Conservation (phyloP, 305 asterid genomes). For the Vinca major region DNA sequence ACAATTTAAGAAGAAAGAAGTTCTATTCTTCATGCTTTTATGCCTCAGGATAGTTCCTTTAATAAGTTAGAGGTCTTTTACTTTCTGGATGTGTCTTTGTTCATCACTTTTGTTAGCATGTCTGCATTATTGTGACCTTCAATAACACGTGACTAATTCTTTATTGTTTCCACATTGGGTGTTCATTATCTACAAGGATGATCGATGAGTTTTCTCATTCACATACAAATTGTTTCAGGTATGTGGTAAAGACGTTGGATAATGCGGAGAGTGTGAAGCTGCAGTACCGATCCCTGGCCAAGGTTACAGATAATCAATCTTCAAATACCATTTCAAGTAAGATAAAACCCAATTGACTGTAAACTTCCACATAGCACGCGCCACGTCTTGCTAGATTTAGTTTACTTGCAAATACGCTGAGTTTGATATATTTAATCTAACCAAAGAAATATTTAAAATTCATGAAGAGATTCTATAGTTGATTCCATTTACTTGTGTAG, state of each 20-base stretch:
- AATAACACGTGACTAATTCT: neutral
- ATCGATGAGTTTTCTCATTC: neutral
- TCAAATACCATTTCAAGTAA: constrained; percentile 40
- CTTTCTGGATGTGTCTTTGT: too few relatives aligned
- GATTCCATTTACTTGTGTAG: neutral
- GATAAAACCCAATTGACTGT: constrained; percentile 51
- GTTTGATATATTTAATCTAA: too few relatives aligned
- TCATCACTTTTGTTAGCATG: too few relatives aligned
- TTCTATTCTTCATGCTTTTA: too few relatives aligned
- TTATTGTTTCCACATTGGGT: neutral
- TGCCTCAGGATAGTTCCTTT: too few relatives aligned
- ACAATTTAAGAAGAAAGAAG: too few relatives aligned
- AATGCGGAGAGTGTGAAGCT: constrained; percentile 95
- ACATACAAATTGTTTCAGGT: constrained; percentile 44
- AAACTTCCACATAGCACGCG: constrained; percentile 16
- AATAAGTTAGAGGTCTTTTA: too few relatives aligned
- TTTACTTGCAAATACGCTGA: neutral
- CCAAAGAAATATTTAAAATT: neutral
- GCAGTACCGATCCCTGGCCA: constrained; percentile 87
- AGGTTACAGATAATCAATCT: constrained; percentile 43
- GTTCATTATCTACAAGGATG: neutral
- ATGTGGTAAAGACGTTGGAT: constrained; percentile 90
- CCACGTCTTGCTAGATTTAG: neutral
- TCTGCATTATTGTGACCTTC: neutral
- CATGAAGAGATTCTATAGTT: neutral